Conservation (phyloP, 805 yeast genomes). For the Cyberlindnera japonica region DNA sequence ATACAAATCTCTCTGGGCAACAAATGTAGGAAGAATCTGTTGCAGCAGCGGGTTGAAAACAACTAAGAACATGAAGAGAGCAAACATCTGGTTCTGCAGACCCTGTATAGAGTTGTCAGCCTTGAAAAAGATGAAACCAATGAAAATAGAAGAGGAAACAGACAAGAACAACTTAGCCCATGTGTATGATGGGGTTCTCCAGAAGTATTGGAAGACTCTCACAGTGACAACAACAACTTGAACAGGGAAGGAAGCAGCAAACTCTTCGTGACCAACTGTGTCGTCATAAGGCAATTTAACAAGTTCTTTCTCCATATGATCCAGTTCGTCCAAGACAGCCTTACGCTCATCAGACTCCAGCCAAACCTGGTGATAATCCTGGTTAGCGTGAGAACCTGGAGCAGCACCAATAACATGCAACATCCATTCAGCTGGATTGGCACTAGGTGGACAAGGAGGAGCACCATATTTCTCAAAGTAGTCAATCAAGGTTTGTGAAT, state of each 20-base stretch:
- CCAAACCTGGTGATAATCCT: constrained; percentile 79
- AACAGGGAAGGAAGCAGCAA: constrained; percentile 38
- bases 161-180: constrained; percentile 59
- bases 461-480: constrained; percentile 69
- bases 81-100: constrained; percentile 78
- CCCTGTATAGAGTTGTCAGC: constrained; percentile 62
- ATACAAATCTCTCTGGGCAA: constrained; percentile 58
- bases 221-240: constrained; percentile 46
- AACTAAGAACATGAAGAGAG: constrained; percentile 65
- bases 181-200: constrained; percentile 62
- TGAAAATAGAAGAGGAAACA: constrained; percentile 54
- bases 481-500: constrained; percentile 52
- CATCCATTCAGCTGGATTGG: constrained; percentile 93
- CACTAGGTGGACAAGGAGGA: constrained; percentile 59
- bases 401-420: constrained; percentile 81
- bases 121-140: constrained; percentile 72
- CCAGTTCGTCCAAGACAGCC: constrained; percentile 57
- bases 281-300: constrained; percentile 34
- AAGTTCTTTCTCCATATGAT: constrained; percentile 58
- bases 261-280: constrained; percentile 34
- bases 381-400: constrained; percentile 70
- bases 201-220: constrained; percentile 60
- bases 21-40: constrained; percentile 61
- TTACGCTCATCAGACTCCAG: constrained; percentile 57
- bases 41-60: constrained; percentile 54